Evolutionary conservation across 2,329 filamentous ascomycete genomes (phyloP).

Genomic region (Colletotrichum plurivorum): DNA sequence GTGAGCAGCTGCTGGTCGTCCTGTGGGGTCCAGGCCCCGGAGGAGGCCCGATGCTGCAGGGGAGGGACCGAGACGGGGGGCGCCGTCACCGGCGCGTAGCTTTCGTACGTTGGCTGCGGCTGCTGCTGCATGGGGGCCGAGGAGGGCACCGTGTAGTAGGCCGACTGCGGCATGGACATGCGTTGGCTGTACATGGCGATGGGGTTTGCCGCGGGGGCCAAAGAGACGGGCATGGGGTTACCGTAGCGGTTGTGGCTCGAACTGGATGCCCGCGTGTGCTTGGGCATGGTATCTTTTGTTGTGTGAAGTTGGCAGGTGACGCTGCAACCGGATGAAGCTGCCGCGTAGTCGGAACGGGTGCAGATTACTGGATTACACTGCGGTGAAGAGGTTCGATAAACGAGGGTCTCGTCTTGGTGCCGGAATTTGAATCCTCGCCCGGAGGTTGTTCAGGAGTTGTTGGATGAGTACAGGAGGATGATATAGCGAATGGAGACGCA

Average conservation of each 20-base stretch:
- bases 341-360: constrained; percentile 34
- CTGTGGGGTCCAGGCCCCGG: constrained; percentile 78
- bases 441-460: constrained; percentile 31
- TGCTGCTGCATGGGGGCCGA: constrained; percentile 53
- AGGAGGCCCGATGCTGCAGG: constrained; percentile 68
- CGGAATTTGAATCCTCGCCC: constrained; percentile 36
- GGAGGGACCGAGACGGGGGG: constrained; percentile 52
- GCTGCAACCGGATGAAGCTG: constrained; percentile 38
- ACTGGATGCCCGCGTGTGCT: constrained; percentile 59
- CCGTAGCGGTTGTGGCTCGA: constrained; percentile 52
- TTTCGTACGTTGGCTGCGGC: constrained; percentile 53
- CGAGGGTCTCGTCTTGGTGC: constrained; percentile 25
- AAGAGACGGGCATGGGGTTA: constrained; percentile 55
- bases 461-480: not conserved
- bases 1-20: constrained; percentile 82
- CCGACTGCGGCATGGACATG: constrained; percentile 53
- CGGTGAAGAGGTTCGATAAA: constrained; percentile 10
- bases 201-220: constrained; percentile 55
- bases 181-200: constrained; percentile 59
- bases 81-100: constrained; percentile 52
- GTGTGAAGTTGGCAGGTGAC: constrained; percentile 39
- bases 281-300: constrained; percentile 57
- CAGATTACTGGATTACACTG: constrained; percentile 41
- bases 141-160: constrained; percentile 58
- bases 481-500: constrained; percentile 32